Evolutionary conservation across 129 eudicot species (phyloP).

Genomic region (Flaveria linearis): DNA sequence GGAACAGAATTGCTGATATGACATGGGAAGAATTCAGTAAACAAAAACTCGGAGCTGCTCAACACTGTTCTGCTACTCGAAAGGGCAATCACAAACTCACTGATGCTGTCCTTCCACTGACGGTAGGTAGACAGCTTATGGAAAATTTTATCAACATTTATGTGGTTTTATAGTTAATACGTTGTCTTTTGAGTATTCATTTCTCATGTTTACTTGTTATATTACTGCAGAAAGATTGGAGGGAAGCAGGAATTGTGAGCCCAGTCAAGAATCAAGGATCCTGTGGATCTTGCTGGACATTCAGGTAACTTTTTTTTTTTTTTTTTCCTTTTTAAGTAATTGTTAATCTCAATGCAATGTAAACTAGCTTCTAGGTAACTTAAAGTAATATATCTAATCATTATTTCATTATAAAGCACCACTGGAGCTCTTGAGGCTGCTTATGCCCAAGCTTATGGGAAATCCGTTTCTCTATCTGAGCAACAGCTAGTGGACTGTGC

Average conservation of each 20-base stretch:
- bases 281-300: constrained; percentile 99
- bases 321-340: background rate
- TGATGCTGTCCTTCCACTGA: constrained; percentile 56
- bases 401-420: constrained; percentile 48
- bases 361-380: background rate
- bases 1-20: constrained; percentile 63
- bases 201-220: background rate
- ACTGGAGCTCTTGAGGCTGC: constrained; percentile 99
- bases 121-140: constrained; percentile 35
- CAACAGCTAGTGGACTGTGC: constrained; percentile 99
- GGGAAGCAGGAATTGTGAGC: constrained; percentile 80
- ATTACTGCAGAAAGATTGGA: constrained; percentile 92
- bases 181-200: background rate
- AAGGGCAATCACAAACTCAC: constrained; percentile 67
- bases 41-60: constrained; percentile 84
- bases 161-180: background rate
- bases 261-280: constrained; percentile 85
- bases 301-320: constrained; percentile 60
- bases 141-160: background rate
- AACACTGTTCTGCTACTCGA: constrained; percentile 89
- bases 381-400: background rate
- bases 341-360: background rate
- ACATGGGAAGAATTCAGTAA: constrained; percentile 90
- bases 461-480: constrained; percentile 80
- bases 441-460: constrained; percentile 86